Conservation (phyloP, 768 basidiomycete genomes). For the Podaxis carcinomalis region DNA sequence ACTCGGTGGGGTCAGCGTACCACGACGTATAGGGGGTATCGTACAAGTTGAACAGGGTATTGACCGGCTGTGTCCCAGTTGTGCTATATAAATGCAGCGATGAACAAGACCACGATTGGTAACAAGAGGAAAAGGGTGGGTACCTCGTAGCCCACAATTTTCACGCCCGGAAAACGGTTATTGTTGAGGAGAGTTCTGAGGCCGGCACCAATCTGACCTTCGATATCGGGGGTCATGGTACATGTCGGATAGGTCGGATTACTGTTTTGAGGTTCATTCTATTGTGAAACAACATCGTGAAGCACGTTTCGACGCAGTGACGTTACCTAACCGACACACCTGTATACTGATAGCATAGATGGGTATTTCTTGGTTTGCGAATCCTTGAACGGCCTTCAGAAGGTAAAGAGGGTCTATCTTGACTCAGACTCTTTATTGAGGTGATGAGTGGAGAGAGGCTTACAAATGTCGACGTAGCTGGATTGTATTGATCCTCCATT, state of each 20-base stretch:
- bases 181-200: constrained; percentile 58
- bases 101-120: neutral
- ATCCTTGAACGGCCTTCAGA: constrained; percentile 68
- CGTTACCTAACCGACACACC: constrained; percentile 11
- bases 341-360: constrained; percentile 64
- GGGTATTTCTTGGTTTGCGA: constrained; percentile 53
- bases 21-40: constrained; percentile 3
- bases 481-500: constrained; percentile 58
- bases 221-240: constrained; percentile 45
- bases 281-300: neutral
- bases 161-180: constrained; percentile 54
- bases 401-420: constrained; percentile 65
- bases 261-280: constrained; percentile 52
- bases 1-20: neutral
- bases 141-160: constrained; percentile 53
- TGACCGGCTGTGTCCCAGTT: constrained; percentile 67
- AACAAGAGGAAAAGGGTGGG: neutral
- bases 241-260: constrained; percentile 70
- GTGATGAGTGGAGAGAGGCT: constrained; percentile 18
- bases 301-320: neutral
- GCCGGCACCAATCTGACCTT: constrained; percentile 53
- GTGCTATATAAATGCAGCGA: constrained; percentile 33
- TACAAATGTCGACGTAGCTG: constrained; percentile 44
- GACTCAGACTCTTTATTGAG: neutral
- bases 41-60: constrained; percentile 52